These are phyloP conservation scores for Tulasnella sp. DNA, from an alignment of 768 basidiomycete genomes.

Conservation along the genomic window DNA sequence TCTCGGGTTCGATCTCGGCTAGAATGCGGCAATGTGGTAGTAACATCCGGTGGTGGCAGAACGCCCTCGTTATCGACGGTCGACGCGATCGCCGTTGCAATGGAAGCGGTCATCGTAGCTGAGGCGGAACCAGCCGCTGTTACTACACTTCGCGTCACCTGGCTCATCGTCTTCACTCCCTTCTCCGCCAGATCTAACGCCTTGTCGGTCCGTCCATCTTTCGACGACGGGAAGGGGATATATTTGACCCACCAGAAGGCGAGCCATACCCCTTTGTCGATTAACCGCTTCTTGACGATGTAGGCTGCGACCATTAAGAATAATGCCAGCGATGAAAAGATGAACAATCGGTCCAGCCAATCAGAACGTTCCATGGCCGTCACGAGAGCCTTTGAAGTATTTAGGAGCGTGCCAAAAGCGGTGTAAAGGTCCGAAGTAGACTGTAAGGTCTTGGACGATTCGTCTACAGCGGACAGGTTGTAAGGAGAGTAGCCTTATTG, in stretches of 20 bases:
- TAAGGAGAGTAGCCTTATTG: not conserved
- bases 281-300: constrained; percentile 76
- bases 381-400: constrained; percentile 74
- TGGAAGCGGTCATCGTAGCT: too few relatives aligned
- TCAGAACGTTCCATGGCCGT: constrained; percentile 83
- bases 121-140: not conserved
- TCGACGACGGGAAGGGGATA: constrained; percentile 5
- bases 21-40: too few relatives aligned
- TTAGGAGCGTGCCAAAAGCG: constrained; percentile 55
- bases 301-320: constrained; percentile 78
- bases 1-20: too few relatives aligned
- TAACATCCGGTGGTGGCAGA: too few relatives aligned
- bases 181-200: not conserved
- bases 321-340: constrained; percentile 67
- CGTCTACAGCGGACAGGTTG: constrained; percentile 36
- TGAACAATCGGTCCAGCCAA: constrained; percentile 81
- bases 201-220: not conserved
- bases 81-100: too few relatives aligned
- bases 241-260: constrained; percentile 67
- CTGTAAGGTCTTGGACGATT: constrained; percentile 65
- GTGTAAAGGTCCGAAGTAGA: constrained; percentile 72
- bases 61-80: too few relatives aligned
- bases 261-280: constrained; percentile 67
- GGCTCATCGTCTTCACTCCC: not conserved
- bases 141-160: not conserved